Evolutionary conservation across 2,329 filamentous ascomycete species (phyloP).

Genomic region (Nothophaeocryptopus gaeumannii): DNA sequence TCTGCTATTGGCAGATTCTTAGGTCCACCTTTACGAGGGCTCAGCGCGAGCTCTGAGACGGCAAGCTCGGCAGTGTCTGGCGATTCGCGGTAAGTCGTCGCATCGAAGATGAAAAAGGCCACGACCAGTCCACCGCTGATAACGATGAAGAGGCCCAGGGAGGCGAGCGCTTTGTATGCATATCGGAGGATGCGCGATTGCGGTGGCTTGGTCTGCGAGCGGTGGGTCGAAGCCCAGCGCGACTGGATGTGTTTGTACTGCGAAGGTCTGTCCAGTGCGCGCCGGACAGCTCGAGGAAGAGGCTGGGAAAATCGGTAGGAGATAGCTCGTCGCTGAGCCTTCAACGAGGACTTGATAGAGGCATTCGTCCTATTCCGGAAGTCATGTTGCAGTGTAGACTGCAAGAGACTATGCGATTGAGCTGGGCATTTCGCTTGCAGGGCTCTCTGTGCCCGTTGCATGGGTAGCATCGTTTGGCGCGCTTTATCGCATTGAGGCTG

Average conservation of each 20-base stretch:
- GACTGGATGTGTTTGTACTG: constrained; percentile 15
- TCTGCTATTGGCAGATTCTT: constrained; percentile 94
- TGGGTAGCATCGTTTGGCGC: constrained; percentile 18
- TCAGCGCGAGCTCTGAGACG: constrained; percentile 79
- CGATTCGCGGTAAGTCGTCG: constrained; percentile 79
- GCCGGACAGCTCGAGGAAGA: constrained; percentile 18
- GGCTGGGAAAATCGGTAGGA: constrained; percentile 8
- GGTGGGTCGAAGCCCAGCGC: constrained; percentile 19
- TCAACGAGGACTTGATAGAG: constrained; percentile 4
- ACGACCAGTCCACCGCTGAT: constrained; percentile 67
- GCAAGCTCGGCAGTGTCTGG: constrained; percentile 67
- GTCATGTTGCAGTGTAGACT: constrained; percentile 6
- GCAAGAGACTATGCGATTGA: neutral
- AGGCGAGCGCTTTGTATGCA: constrained; percentile 66
- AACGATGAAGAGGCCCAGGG: constrained; percentile 71
- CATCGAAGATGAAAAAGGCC: constrained; percentile 91
- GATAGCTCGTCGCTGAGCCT: constrained; percentile 10
- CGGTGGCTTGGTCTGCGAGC: constrained; percentile 2
- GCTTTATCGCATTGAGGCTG: constrained; percentile 22
- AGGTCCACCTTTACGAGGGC: constrained; percentile 77
- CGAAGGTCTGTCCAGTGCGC: constrained; percentile 14
- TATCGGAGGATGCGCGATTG: constrained; percentile 47
- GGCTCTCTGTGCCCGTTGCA: constrained; percentile 18
- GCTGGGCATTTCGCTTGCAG: no score
- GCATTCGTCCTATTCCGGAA: constrained; percentile 11